Evolutionary conservation across 306 rosid genomes (phyloP), one percentile per base, ranked within the genome.

Genomic region (Rubus idaeus): DNA sequence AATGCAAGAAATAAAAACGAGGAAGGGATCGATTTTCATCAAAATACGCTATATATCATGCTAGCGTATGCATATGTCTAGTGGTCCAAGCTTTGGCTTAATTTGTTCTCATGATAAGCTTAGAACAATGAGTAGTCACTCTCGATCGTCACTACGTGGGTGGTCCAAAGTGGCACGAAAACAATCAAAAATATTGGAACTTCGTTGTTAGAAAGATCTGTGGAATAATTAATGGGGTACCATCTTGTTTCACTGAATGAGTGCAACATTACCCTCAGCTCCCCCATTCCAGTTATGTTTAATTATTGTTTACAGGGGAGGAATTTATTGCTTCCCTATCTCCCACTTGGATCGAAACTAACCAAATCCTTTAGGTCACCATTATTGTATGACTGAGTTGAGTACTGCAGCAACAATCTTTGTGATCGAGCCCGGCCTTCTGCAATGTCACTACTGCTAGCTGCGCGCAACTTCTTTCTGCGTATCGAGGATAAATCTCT

Each of bases 151-250:
- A 45, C 10, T 45, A 45, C 8, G 35, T 44, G 16, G 60, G 81
- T 81, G 78, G 85, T 81, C 85, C 85, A 65, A 81, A 66, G 47
- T 51, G 47, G 55, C 4, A 35, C 55, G 41, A 39, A 81, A 81
- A 66, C 62, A 70, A 76, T 70, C 40, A 52, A 45, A 23, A 42
- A 49, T 49, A 39, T 20, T 57, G 61, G 67, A 68, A 76, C 5
- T 20, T 56, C 52, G 46, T 55, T 42, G 65, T 37, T 51, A 21
- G 44, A 81, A 56, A 52, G 68, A 49, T 62, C 23, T 21, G 44
- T 23, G 10, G 85, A 72, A 71, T 77, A 53, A 65, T 55, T 23
- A 73, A 62, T 55, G 75, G 20, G 78, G 41, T 5, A n/a, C 61
- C 16, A 2, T 26, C 44, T 76, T 65, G 85, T 77, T 77, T 72